Evolutionary conservation across 2,329 filamentous ascomycete genomes (phyloP), one percentile per base, ranked within the genome.

Genomic region (Calonectria ilicicola): DNA sequence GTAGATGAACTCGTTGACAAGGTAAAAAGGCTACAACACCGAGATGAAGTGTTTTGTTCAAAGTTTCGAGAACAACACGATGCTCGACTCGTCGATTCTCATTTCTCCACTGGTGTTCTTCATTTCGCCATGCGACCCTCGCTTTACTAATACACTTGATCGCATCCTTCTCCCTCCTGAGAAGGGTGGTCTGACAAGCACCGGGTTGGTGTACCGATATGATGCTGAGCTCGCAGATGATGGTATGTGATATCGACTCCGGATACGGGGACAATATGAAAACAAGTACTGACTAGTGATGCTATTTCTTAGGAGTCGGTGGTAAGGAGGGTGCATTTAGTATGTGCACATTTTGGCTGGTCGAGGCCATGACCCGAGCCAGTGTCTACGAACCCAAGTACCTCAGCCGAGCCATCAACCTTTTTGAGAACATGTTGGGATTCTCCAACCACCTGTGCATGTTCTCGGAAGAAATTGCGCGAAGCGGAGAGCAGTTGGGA

Each of bases 271-370:
- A 23, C 3, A 10, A 27, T 1, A 4, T 19, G 23, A 4, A 9
- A 26, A 60, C 5, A 38, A 47, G 23, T 26, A 35, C 69, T 79
- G 47, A 78, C 49, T 17, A 21, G 26, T 15, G 6, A 38, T 38
- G 53, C 51, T 49, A 14, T 19, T 58, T 29, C 70, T 49, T 75
- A 93, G 92, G 93, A 35, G 92, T 95, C 10, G 93, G 93, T 44
- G 93, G 93, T 21, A 87, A 89, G 65, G 93, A 95, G 83, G 94
- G 94, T 26, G 93, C 93, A 23, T 95, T 95, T 80, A 92, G 89
- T 79, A 95, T 95, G 93, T 95, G 93, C 80, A 95, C 93, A 0
- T 95, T 95, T 81, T 95, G 94, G 94, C 89, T 95, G 0, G 93
- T 95, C 15, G 94, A 95, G 83, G 93, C 93, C 27, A 88, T 95